Evolutionary conservation across 495 filamentous ascomycete genomes (phyloP), one percentile per base, ranked within the genome.

Genomic region (Choiromyces venosus): DNA sequence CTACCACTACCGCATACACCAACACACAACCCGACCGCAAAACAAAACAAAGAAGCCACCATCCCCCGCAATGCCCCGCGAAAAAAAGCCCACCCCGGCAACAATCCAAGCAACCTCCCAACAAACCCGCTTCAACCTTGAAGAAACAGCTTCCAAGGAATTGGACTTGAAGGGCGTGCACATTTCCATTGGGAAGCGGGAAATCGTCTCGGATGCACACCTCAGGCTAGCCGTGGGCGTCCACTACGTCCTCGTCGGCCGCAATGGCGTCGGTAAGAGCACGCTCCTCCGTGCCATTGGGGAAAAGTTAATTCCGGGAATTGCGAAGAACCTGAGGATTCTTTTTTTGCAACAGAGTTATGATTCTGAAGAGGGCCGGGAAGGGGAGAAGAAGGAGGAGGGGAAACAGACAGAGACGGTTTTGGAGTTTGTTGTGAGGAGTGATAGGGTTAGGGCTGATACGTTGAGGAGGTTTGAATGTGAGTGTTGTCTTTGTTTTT

Each of bases 241-340:
- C 37, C 86, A 89, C 67, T 94, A 94, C 84, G 92, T 89, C 0
- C 82, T 95, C 12, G 83, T 93, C 33, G 92, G 92, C 0, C 84
- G 91, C 35, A 95, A 95, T 84, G 92, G 92, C 2, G 88, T 88
- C 5, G 92, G 92, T 8, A 95, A 95, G 81, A 92, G 90, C 25
- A 95, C 92, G 3, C 82, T 95, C 35, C 82, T 94, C 42, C 87
- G 88, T 72, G 90, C 92, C 29, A 88, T 95, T 71, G 90, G 88
- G 14, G 88, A 92, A 69, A 92, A 92, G 77, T 85, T 92, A 44
- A 91, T 95, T 61, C 91, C 92, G 1, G 91, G 91, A 1, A 91
- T 95, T 70, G 89, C 91, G 1, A 88, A 89, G 78, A 82, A 86
- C 38, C 89, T 89, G 6, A 83, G 90, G 16, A 86, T 95, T 44